Evolutionary conservation across 495 filamentous ascomycete species (phyloP), one percentile per base, ranked within the genome.

Genomic region (Penicillium antarcticum): DNA sequence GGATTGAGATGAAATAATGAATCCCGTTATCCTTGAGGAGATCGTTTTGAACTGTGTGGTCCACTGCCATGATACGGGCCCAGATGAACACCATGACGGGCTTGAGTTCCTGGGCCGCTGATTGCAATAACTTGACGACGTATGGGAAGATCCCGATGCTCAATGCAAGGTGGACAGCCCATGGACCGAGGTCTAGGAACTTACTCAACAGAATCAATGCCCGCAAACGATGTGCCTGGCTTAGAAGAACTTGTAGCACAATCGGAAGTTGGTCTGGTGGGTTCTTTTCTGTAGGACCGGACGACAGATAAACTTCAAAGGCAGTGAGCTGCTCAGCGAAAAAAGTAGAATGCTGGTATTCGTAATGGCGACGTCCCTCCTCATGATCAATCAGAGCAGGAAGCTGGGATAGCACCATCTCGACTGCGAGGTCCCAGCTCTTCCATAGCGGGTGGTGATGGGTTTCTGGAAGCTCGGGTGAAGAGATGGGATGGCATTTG

Each of bases 51-150:
- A 94, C 95, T 9, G 87, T 87, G 51, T 91, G 82, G 57, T 97
- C 94, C 16, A 99, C 95, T 34, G 94, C 94, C 56, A 99, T 84
- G 33, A 99, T 92, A 43, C 94, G 82, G 10, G 95, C 91, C 94
- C 94, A 99, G 53, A 99, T 99, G 70, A 97, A 99, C 16, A 99
- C 91, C 92, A 99, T 97, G 21, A 97, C 92, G 1, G 94, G 92
- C 62, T 97, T 97, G 42, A 99, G 73, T 65, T 99, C 94, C 40
- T 89, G 80, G 0, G 94, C 94, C 40, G 92, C 91, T 7, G 95
- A 97, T 62, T 97, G 95, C 19, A 99, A 76, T 32, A 99, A 77
- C 65, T 97, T 97, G 14, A 97, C 76, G 6, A 99, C 94, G 57
- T 99, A 99, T 0, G 94, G 94, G 69, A 99, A 99, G 42, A 99